Evolutionary conservation across 352 stramenopile genomes (phyloP).

Genomic region (Phytopythium oedochilum): DNA sequence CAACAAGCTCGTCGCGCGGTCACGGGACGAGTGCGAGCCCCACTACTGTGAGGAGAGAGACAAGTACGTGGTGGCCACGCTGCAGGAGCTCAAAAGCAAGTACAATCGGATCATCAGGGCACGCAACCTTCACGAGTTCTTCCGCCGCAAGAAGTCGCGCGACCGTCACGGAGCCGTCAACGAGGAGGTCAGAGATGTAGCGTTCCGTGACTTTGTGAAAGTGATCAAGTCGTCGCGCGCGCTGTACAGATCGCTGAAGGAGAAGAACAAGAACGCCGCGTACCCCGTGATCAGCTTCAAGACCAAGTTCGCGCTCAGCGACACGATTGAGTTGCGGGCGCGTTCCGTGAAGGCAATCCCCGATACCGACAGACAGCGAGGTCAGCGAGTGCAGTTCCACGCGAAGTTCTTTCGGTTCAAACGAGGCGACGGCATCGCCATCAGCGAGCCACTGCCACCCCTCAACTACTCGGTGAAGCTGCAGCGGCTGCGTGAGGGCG

Average conservation of each 20-base stretch:
- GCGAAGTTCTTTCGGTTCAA: not conserved
- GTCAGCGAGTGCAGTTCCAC: no score
- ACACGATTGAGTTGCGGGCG: conserved; percentile 1
- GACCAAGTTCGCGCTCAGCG: conserved; percentile 6
- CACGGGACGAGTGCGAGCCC: not conserved
- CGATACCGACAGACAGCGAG: not conserved
- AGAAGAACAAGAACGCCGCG: conserved; percentile 6
- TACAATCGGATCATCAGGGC: not conserved
- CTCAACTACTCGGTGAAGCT: not conserved
- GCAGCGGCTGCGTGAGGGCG: not conserved
- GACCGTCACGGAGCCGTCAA: not conserved
- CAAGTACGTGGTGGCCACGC: not conserved
- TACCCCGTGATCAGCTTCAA: conserved; percentile 12
- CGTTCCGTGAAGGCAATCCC: not conserved
- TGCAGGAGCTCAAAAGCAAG: not conserved
- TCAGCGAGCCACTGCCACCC: not conserved
- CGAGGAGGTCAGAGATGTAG: not conserved
- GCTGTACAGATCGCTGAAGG: not conserved
- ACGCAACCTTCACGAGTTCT: not conserved
- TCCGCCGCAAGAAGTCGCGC: not conserved
- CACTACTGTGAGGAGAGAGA: not conserved
- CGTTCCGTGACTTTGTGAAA: not conserved
- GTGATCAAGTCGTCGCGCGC: not conserved
- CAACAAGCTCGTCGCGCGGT: not conserved
- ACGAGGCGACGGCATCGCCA: not conserved